A percentile compares a stretch with the other conserved stretches of the same genome.
phyloP scores from a whole-genome alignment of 164 flowering plant genomes.

The Tetracentron sinense region DNA sequence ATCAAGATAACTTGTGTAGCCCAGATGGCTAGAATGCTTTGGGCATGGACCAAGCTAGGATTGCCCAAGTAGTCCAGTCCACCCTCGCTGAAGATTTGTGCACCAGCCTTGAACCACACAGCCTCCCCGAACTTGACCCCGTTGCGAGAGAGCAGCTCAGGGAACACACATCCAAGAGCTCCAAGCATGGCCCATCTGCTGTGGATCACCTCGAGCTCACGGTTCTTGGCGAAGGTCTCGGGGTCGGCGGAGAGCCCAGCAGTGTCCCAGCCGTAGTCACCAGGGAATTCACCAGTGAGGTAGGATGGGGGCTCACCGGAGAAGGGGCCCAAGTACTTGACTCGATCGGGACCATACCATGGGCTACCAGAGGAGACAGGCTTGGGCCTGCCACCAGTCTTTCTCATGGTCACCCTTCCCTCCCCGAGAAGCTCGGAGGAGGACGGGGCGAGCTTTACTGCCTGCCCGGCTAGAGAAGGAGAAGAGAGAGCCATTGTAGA shows the following conservation, averaged over 20 bases:
- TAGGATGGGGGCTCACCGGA: slow-evolving; percentile 47
- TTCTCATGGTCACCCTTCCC: slow-evolving; percentile 41
- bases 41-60: slow-evolving; percentile 45
- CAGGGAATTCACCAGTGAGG: slow-evolving; percentile 53
- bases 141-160: slow-evolving; percentile 38
- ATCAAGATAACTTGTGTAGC: slow-evolving; percentile 31
- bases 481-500: slow-evolving; percentile 43
- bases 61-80: slow-evolving; percentile 44
- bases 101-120: slow-evolving; percentile 52
- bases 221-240: slow-evolving; percentile 50
- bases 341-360: slow-evolving; percentile 44
- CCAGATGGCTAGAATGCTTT: slow-evolving; percentile 44
- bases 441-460: slow-evolving; percentile 29
- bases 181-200: slow-evolving; percentile 52
- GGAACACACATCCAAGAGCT: slow-evolving; percentile 44
- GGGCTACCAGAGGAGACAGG: slow-evolving; percentile 31
- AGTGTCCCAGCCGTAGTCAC: slow-evolving; percentile 60
- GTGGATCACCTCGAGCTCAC: slow-evolving; percentile 48
- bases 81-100: slow-evolving; percentile 46
- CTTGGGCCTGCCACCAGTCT: slow-evolving; percentile 20
- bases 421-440: slow-evolving; percentile 25
- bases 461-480: slow-evolving; percentile 36
- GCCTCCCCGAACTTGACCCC: slow-evolving; percentile 47
- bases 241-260: slow-evolving; percentile 52
- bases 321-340: slow-evolving; percentile 46